A percentile compares a stretch with the other conserved stretches of the same genome.
Conservation (phyloP, 306 rosid species). For the Glycine latifolia region DNA sequence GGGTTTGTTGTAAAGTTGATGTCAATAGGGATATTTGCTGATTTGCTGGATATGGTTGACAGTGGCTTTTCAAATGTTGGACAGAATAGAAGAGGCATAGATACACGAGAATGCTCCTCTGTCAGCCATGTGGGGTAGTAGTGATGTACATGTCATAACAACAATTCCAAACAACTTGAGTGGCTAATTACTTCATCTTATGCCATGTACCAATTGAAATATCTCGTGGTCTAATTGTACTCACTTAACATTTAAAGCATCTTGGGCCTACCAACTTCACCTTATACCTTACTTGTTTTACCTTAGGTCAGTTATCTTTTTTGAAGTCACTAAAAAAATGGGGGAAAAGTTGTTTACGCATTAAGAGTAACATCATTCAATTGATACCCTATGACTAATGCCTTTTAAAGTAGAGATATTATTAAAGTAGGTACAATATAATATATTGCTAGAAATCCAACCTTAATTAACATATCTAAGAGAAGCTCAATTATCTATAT, state of each 20-base stretch:
- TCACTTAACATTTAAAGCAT: neutral
- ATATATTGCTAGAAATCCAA: neutral
- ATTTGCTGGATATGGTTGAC: conserved; percentile 46
- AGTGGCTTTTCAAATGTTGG: conserved; percentile 42
- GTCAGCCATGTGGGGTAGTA: conserved; percentile 33
- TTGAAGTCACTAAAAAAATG: neutral
- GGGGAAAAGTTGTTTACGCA: neutral
- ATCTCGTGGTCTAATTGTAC: neutral
- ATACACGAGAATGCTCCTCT: conserved; percentile 32
- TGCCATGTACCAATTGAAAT: neutral
- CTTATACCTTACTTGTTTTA: neutral
- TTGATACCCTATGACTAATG: neutral
- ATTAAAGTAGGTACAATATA: neutral
- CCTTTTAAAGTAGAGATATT: neutral
- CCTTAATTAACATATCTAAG: no score
- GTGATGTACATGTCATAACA: conserved; percentile 22
- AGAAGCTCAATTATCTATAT: neutral
- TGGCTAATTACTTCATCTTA: conserved; percentile 33
- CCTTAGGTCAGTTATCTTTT: neutral
- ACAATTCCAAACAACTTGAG: conserved; percentile 16
- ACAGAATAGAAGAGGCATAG: conserved; percentile 33
- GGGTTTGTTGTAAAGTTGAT: conserved; percentile 40
- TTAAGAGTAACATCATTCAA: neutral
- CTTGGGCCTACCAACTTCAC: conserved; percentile 8
- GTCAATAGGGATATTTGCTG: conserved; percentile 47